Conservation (phyloP, 148 eudicot species). For the Silene latifolia region DNA sequence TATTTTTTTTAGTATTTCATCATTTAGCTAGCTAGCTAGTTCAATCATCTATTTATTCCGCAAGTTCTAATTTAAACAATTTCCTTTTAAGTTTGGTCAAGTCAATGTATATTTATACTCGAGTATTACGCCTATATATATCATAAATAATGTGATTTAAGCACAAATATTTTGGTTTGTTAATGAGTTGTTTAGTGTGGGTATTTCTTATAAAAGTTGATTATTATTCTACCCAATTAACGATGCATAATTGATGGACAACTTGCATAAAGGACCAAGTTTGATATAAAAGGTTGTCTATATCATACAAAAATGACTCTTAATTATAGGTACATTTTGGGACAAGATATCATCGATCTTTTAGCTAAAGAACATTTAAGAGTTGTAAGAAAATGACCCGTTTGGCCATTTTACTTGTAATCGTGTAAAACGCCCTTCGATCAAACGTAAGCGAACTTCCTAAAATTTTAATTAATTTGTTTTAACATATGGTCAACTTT, state of each 20-base stretch:
- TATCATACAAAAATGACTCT: slow-evolving; percentile 1
- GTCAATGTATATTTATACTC: slow-evolving; percentile 23
- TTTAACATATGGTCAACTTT: too few relatives aligned
- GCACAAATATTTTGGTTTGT: not conserved
- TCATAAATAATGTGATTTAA: slow-evolving; percentile 13
- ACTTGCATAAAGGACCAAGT: slow-evolving; percentile 1
- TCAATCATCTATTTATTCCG: not conserved
- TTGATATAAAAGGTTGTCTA: slow-evolving; percentile 9
- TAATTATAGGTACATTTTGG: not conserved
- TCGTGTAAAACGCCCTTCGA: not conserved
- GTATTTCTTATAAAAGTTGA: not conserved
- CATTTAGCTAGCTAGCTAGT: slow-evolving; percentile 11
- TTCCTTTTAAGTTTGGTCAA: slow-evolving; percentile 1
- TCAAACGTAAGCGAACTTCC: not conserved
- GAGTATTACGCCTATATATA: slow-evolving; percentile 20
- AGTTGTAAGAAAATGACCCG: not conserved
- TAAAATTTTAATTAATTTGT: too few relatives aligned
- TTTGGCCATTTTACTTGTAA: not conserved
- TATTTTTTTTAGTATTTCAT: not conserved
- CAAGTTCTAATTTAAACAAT: slow-evolving; percentile 14
- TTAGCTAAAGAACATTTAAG: not conserved
- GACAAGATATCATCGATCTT: not conserved
- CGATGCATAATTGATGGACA: not conserved
- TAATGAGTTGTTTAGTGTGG: not conserved
- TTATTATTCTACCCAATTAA: not conserved